Conservation (phyloP, 768 basidiomycete genomes). For the Suillus decipiens region DNA sequence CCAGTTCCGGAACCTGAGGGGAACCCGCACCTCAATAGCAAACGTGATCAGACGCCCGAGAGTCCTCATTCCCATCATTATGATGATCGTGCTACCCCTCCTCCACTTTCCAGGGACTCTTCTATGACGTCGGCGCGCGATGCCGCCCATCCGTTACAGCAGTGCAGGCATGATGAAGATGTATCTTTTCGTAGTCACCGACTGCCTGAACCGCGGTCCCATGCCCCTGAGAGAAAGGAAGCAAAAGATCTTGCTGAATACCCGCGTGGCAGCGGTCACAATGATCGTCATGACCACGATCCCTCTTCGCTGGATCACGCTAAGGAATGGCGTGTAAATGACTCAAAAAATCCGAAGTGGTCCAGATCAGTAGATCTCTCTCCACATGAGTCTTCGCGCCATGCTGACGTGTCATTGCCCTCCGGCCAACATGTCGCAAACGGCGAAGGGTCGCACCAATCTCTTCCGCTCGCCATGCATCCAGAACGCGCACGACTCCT, state of each 20-base stretch:
- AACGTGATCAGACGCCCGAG: slow-evolving; percentile 17
- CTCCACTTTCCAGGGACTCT: slow-evolving; percentile 33
- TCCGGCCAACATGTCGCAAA: not conserved
- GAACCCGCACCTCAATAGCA: too few relatives aligned
- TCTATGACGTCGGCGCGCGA: slow-evolving; percentile 25
- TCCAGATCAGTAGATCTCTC: not conserved
- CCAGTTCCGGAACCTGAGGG: slow-evolving; percentile 16
- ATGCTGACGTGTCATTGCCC: not conserved
- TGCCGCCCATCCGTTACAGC: slow-evolving; percentile 11
- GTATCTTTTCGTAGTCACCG: slow-evolving; percentile 4
- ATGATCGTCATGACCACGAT: not conserved
- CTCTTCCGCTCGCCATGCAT: slow-evolving; percentile 25
- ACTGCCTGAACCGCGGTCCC: not conserved
- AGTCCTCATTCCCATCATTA: slow-evolving; percentile 18
- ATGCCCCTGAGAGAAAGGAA: too few relatives aligned
- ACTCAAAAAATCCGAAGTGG: not conserved
- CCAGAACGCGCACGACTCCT: slow-evolving; percentile 34
- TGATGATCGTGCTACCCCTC: slow-evolving; percentile 26
- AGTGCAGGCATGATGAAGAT: not conserved
- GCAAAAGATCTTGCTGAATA: not conserved
- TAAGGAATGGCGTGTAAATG: not conserved
- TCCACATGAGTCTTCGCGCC: not conserved
- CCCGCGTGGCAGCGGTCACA: not conserved
- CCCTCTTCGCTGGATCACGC: not conserved
- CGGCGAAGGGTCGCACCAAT: slow-evolving; percentile 4